phyloP scores from a whole-genome alignment of 331 rosid genomes.

The Ulmus americana region DNA sequence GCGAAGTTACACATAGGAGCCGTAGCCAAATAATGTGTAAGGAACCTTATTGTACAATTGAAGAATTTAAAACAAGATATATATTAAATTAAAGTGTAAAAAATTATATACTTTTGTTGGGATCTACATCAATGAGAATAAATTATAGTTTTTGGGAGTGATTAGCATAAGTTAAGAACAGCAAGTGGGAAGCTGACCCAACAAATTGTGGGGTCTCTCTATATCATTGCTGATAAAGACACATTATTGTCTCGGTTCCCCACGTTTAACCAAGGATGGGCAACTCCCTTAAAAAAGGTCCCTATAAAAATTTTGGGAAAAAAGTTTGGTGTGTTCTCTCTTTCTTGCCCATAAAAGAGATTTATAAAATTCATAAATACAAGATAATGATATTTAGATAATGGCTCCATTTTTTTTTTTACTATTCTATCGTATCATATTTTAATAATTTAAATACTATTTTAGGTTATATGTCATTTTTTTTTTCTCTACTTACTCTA shows the following conservation, averaged over 20 bases:
- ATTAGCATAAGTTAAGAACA: conserved; percentile 2
- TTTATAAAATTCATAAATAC: background rate
- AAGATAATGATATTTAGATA: background rate
- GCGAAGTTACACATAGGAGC: conserved; percentile 2
- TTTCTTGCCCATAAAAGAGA: background rate
- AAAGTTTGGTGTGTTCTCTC: conserved; percentile 2
- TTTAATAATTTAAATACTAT: too few species aligned
- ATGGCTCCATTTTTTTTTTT: background rate
- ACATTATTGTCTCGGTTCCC: conserved; percentile 73
- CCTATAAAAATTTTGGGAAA: conserved; percentile 4
- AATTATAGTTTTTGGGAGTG: conserved; percentile 3
- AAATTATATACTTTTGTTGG: conserved; percentile 23
- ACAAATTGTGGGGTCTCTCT: conserved; percentile 31
- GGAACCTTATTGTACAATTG: background rate
- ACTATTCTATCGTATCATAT: too few species aligned
- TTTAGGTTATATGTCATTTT: too few species aligned
- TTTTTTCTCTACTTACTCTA: too few species aligned
- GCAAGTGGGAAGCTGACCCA: conserved; percentile 22
- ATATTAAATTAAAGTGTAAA: background rate
- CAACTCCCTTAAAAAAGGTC: conserved; percentile 21
- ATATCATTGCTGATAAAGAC: conserved; percentile 49
- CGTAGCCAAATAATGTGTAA: conserved; percentile 10
- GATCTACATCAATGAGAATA: conserved; percentile 21
- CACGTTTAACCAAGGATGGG: conserved; percentile 48
- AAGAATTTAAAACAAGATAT: background rate